Conservation (phyloP, 1,284 basidiomycete genomes). For the Tylopilus sp. region DNA sequence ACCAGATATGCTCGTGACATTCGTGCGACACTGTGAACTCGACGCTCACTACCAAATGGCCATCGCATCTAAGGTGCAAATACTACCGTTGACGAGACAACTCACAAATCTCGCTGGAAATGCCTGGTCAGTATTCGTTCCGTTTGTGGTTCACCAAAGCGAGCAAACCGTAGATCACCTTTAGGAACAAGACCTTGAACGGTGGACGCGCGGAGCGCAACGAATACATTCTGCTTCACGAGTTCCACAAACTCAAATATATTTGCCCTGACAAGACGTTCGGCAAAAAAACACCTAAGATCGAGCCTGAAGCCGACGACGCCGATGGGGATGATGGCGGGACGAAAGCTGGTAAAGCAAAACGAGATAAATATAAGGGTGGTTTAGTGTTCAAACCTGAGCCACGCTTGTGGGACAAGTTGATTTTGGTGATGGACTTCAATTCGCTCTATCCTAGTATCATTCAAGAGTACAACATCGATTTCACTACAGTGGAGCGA, state of each 20-base stretch:
- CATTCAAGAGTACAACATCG: conserved; percentile 99
- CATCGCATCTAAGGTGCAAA: conserved; percentile 86
- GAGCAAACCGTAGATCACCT: background rate
- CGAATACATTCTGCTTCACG: conserved; percentile 97
- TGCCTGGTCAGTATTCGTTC: conserved; percentile 66
- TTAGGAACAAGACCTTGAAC: conserved; percentile 90
- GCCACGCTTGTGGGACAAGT: conserved; percentile 95
- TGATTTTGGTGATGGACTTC: conserved; percentile 99
- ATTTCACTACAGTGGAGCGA: conserved; percentile 94
- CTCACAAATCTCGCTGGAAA: conserved; percentile 98
- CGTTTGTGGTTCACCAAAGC: background rate
- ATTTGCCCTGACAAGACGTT: conserved; percentile 94
- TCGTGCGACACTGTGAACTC: conserved; percentile 89
- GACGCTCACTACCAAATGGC: conserved; percentile 98
- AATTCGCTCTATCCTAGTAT: conserved; percentile 99
- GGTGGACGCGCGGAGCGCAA: conserved; percentile 97
- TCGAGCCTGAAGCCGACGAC: conserved; percentile 46
- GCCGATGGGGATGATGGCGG: conserved; percentile 57
- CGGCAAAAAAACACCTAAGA: conserved; percentile 61
- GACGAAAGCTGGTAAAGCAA: conserved; percentile 57
- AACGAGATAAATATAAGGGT: conserved; percentile 97
- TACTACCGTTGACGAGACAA: conserved; percentile 87
- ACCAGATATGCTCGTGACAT: conserved; percentile 80
- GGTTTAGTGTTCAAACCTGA: conserved; percentile 98
- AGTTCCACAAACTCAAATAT: conserved; percentile 96